Conservation (phyloP, 495 filamentous ascomycete species). For the Penicillium lividum region DNA sequence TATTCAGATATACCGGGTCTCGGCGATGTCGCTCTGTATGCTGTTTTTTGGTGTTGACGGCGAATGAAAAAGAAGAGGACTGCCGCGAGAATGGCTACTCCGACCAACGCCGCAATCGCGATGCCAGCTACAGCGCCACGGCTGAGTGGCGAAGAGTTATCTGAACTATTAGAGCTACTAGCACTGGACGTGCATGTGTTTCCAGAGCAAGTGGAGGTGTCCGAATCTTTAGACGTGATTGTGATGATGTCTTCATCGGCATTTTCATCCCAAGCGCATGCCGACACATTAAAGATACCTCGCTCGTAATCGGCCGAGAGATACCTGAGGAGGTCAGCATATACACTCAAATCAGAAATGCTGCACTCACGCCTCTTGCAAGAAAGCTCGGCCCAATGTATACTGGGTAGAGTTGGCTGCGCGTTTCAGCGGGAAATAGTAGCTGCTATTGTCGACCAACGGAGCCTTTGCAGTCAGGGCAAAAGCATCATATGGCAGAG, state of each 20-base stretch:
- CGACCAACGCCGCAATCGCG: slow-evolving; percentile 23
- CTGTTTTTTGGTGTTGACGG: slow-evolving; percentile 20
- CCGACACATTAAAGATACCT: slow-evolving; percentile 45
- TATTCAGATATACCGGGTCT: slow-evolving; percentile 17
- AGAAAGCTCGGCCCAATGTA: slow-evolving; percentile 67
- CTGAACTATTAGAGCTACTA: background rate
- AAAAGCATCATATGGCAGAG: slow-evolving; percentile 64
- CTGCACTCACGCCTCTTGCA: slow-evolving; percentile 59
- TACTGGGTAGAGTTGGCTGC: slow-evolving; percentile 53
- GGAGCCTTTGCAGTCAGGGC: slow-evolving; percentile 60
- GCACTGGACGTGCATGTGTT: slow-evolving; percentile 8
- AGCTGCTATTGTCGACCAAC: slow-evolving; percentile 38
- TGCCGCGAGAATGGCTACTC: slow-evolving; percentile 18
- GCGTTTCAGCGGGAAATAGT: slow-evolving; percentile 65
- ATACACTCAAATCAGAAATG: background rate
- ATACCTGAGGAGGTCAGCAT: slow-evolving; percentile 38
- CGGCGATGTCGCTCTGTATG: slow-evolving; percentile 15
- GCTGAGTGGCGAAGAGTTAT: slow-evolving; percentile 29
- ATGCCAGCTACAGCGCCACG: slow-evolving; percentile 27
- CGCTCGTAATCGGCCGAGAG: slow-evolving; percentile 67
- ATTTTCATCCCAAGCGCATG: slow-evolving; percentile 20
- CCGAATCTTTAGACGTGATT: slow-evolving; percentile 13
- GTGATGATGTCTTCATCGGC: slow-evolving; percentile 20
- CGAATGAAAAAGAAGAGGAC: slow-evolving; percentile 19
- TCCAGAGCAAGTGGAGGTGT: slow-evolving; percentile 9